phyloP scores from a whole-genome alignment of 495 filamentous ascomycete species.

The Lasiosphaeria miniovina region DNA sequence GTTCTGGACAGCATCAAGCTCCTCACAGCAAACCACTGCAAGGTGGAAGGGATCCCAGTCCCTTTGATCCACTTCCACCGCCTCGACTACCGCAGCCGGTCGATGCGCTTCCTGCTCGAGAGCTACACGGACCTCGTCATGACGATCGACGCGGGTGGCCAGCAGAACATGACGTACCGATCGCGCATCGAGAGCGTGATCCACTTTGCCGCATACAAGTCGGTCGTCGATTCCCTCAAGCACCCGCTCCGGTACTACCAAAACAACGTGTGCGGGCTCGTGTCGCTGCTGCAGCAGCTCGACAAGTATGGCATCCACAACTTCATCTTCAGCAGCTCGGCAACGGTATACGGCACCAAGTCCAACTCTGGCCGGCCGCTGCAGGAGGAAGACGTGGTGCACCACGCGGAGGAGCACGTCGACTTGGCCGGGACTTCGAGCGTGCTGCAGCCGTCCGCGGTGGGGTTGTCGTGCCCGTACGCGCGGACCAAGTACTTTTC shows the following conservation, averaged over 20 bases:
- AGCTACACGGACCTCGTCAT: slow-evolving; percentile 30
- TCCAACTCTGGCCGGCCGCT: slow-evolving; percentile 53
- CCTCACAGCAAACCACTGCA: slow-evolving; percentile 51
- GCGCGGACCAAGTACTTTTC: slow-evolving; percentile 65
- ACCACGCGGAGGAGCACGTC: slow-evolving; percentile 53
- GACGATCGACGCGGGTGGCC: slow-evolving; percentile 40
- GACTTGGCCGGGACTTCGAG: slow-evolving; percentile 45
- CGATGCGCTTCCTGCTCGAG: slow-evolving; percentile 25
- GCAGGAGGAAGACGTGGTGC: slow-evolving; percentile 58
- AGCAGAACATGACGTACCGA: slow-evolving; percentile 38
- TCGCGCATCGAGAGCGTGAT: slow-evolving; percentile 60
- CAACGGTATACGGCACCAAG: slow-evolving; percentile 58
- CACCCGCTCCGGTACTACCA: slow-evolving; percentile 60
- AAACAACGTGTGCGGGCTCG: slow-evolving; percentile 64
- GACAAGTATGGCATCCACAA: slow-evolving; percentile 59
- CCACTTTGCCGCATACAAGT: slow-evolving; percentile 55
- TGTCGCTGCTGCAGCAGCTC: slow-evolving; percentile 55
- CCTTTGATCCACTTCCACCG: slow-evolving; percentile 54
- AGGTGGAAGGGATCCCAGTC: slow-evolving; percentile 27
- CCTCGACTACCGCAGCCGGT: slow-evolving; percentile 54
- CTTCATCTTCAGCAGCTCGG: slow-evolving; percentile 66
- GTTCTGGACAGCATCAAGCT: slow-evolving; percentile 53
- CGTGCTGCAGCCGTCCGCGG: slow-evolving; percentile 22
- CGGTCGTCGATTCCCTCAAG: slow-evolving; percentile 38
- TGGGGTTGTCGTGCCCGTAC: slow-evolving; percentile 62